A percentile compares a stretch with the other conserved stretches of the same genome.
These are phyloP conservation scores for Scleroderma bovista DNA, from an alignment of 768 basidiomycete species.

Conservation along the genomic window DNA sequence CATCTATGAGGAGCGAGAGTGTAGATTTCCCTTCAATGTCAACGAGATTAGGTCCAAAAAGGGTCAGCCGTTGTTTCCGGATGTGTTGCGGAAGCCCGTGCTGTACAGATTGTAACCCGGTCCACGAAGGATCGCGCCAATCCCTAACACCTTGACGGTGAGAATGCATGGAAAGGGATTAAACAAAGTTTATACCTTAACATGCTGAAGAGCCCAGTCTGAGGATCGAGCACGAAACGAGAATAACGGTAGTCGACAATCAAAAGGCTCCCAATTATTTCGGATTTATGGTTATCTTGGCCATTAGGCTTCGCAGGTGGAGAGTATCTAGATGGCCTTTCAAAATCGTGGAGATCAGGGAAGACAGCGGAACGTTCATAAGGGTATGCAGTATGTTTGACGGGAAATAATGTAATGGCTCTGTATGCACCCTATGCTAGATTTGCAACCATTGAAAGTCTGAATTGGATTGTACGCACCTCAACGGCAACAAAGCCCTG, in stretches of 20 bases:
- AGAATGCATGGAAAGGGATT: background rate
- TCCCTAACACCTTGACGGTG: constrained; percentile 45
- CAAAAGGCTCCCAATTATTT: constrained; percentile 47
- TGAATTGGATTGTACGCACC: constrained; percentile 42
- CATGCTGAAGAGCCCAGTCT: constrained; percentile 76
- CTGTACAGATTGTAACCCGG: constrained; percentile 53
- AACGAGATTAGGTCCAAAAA: constrained; percentile 86
- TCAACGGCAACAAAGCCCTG: constrained; percentile 85
- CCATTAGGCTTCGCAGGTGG: constrained; percentile 29
- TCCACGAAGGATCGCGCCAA: constrained; percentile 84
- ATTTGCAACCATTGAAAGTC: constrained; percentile 17
- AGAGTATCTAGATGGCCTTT: constrained; percentile 20
- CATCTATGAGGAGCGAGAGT: constrained; percentile 74
- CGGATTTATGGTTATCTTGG: constrained; percentile 26
- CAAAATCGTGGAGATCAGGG: constrained; percentile 32
- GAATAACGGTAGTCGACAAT: constrained; percentile 91
- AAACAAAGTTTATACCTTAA: constrained; percentile 51
- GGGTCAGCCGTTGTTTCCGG: constrained; percentile 56
- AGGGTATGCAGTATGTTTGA: constrained; percentile 64
- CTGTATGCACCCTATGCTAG: constrained; percentile 68
- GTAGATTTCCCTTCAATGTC: constrained; percentile 88
- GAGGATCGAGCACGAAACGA: constrained; percentile 81
- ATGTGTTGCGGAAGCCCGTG: constrained; percentile 51
- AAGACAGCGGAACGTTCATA: constrained; percentile 82
- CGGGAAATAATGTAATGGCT: constrained; percentile 72